phyloP scores from a whole-genome alignment of 31 red algal genomes.

The Odonthalia washingtoniensis region DNA sequence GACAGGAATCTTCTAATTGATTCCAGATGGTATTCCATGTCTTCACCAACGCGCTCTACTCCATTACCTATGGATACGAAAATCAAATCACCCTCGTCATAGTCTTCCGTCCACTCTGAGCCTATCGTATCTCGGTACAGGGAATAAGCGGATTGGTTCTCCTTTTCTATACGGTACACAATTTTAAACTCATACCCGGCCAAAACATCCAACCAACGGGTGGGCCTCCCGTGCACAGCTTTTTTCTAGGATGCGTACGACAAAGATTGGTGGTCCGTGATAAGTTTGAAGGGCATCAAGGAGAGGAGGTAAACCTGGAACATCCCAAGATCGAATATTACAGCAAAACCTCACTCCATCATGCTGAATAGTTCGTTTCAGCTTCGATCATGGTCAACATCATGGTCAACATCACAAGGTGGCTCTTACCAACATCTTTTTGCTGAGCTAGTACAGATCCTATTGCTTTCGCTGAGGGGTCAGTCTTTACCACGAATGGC shows the following conservation, averaged over 20 bases:
- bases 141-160: not conserved
- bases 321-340: conserved; percentile 13
- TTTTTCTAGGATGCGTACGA: not conserved
- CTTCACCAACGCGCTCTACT: not conserved
- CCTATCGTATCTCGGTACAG: not conserved
- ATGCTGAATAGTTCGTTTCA: conserved; percentile 7
- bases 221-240: not conserved
- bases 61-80: not conserved
- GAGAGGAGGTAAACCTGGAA: conserved; percentile 35
- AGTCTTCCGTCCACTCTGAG: not conserved
- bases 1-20: no score
- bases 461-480: not conserved
- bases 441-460: conserved; percentile 8
- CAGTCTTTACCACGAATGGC: conserved; percentile 14
- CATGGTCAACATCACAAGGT: not conserved
- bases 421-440: conserved; percentile 12
- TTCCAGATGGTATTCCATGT: no score
- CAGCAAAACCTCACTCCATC: conserved; percentile 9
- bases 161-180: not conserved
- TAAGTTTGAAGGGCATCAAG: not conserved
- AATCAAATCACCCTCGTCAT: not conserved
- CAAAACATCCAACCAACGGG: not conserved
- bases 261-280: conserved; percentile 15
- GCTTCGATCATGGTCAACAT: not conserved
- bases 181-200: not conserved